A percentile compares a stretch with the other conserved stretches of the same genome.
These are phyloP conservation scores for Umbelopsis sp. DNA, from an alignment of 192 early-diverging fungal genomes.

Conservation along the genomic window DNA sequence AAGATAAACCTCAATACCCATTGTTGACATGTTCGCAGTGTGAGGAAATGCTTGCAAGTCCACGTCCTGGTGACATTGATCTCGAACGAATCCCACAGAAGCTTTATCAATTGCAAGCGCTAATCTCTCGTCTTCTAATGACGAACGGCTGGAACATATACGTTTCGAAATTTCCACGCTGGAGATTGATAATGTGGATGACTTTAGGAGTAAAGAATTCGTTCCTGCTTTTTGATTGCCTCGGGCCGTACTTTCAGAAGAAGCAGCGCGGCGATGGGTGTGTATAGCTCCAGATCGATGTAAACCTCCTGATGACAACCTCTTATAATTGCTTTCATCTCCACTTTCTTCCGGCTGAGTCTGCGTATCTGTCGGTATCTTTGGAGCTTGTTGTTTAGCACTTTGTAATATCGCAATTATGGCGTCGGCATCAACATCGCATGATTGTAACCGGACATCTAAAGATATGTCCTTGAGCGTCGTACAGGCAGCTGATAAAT, in stretches of 20 bases:
- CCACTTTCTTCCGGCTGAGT: background rate
- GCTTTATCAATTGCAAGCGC: background rate
- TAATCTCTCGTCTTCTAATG: background rate
- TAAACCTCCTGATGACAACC: background rate
- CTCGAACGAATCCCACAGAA: background rate
- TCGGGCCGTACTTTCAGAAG: background rate
- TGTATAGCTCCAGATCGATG: slow-evolving; percentile 13
- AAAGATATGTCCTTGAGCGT: slow-evolving; percentile 34
- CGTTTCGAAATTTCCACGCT: background rate
- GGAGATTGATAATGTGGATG: background rate
- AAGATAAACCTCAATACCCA: background rate
- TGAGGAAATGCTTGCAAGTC: background rate
- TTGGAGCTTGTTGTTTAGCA: too few relatives aligned
- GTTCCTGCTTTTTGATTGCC: background rate
- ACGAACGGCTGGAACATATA: background rate
- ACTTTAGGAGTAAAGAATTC: background rate
- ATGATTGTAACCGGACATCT: slow-evolving; percentile 27
- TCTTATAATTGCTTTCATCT: background rate
- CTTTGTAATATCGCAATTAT: too few relatives aligned
- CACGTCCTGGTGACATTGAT: background rate
- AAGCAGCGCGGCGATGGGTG: background rate
- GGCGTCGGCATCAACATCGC: slow-evolving; percentile 18
- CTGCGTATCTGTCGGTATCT: background rate
- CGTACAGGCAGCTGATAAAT: slow-evolving; percentile 44
- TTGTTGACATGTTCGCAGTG: slow-evolving; percentile 3